These are phyloP conservation scores for Wickerhamiella lipophila DNA, from an alignment of 805 yeast species.

Conservation along the genomic window DNA sequence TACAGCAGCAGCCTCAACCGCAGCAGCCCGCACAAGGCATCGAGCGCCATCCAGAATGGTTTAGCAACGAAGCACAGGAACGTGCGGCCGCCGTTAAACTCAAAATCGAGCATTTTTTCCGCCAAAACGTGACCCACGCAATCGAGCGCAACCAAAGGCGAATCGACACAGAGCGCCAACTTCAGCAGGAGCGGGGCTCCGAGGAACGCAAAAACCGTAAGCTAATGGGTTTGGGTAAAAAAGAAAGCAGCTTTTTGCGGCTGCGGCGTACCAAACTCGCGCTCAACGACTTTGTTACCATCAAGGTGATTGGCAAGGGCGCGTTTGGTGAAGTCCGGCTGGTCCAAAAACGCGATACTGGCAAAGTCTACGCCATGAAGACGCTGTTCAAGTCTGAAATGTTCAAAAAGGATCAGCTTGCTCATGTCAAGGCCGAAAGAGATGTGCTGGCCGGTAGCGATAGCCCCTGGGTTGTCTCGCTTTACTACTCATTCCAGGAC, in stretches of 20 bases:
- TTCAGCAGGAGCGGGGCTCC: constrained; percentile 58
- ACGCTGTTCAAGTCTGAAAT: constrained; percentile 81
- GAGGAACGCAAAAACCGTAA: constrained; percentile 80
- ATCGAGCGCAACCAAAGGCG: constrained; percentile 92
- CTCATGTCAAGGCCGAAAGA: constrained; percentile 91
- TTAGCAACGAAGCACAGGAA: constrained; percentile 66
- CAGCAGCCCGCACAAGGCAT: constrained; percentile 28
- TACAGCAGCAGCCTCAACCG: not conserved
- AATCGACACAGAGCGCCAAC: constrained; percentile 63
- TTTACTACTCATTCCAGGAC: constrained; percentile 74
- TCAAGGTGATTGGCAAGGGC: constrained; percentile 88
- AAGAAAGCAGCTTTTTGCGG: constrained; percentile 76
- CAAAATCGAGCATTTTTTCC: constrained; percentile 72
- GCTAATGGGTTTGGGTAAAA: constrained; percentile 68
- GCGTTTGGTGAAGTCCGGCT: constrained; percentile 95
- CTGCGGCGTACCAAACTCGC: constrained; percentile 72
- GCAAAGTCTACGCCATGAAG: constrained; percentile 89
- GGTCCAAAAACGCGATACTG: constrained; percentile 86
- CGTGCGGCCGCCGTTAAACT: constrained; percentile 73
- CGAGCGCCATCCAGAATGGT: constrained; percentile 68
- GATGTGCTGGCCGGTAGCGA: constrained; percentile 87
- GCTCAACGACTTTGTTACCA: constrained; percentile 70
- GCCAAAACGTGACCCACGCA: constrained; percentile 77
- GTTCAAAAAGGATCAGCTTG: constrained; percentile 88
- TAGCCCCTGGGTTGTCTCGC: constrained; percentile 78